A percentile compares a stretch with the other conserved stretches of the same genome.
Evolutionary conservation across 1,284 basidiomycete genomes (phyloP).

Genomic region (Mycena sp.): DNA sequence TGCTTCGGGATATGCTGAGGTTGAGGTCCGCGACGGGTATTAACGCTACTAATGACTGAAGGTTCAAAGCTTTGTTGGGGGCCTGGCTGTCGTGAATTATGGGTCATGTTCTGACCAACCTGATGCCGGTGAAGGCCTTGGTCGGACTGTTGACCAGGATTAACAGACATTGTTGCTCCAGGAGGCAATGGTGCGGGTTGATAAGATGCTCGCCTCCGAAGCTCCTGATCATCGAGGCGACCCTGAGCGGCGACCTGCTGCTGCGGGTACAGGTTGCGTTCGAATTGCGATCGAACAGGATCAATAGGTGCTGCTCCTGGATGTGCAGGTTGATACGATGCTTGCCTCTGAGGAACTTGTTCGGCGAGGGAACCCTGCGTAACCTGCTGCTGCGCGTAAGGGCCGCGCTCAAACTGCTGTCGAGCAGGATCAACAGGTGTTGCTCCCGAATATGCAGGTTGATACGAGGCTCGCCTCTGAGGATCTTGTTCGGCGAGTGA

Average conservation of each 20-base stretch:
- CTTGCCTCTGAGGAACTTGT: conserved; percentile 7
- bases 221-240: no score
- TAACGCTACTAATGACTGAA: conserved; percentile 17
- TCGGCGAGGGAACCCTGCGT: neutral
- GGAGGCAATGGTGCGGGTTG: no score
- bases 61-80: conserved; percentile 18
- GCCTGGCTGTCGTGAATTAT: neutral
- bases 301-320: conserved; percentile 8
- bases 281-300: neutral
- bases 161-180: no score
- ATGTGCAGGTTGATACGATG: conserved; percentile 9
- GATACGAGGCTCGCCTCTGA: conserved; percentile 10
- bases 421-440: neutral
- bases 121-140: no score
- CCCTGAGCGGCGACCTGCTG: neutral
- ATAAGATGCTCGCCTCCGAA: no score
- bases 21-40: conserved; percentile 7
- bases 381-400: neutral
- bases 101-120: no score
- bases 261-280: neutral
- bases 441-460: conserved; percentile 7
- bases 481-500: conserved; percentile 12
- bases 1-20: conserved; percentile 32
- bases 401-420: neutral
- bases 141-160: no score